Percentiles rank a stretch among this genome's conserved stretches.
These are phyloP conservation scores for Annulohypoxylon stygium DNA, from an alignment of 495 filamentous ascomycete genomes.

Conservation along the genomic window DNA sequence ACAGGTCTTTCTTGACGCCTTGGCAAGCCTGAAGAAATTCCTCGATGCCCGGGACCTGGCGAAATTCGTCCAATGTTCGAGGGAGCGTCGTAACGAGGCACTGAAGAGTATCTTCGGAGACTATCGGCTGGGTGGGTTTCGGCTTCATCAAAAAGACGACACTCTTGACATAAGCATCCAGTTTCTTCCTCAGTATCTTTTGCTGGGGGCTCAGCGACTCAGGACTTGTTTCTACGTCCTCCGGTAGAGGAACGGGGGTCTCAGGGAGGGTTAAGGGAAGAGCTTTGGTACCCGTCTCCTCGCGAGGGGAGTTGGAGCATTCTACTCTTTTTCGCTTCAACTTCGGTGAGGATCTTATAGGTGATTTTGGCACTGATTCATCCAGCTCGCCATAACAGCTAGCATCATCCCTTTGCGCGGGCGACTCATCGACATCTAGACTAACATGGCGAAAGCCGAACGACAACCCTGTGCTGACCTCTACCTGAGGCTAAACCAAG, in stretches of 20 bases:
- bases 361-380: slow-evolving; percentile 64
- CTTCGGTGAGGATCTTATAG: not conserved
- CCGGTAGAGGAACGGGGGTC: not conserved
- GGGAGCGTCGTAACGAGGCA: slow-evolving; percentile 13
- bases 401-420: slow-evolving; percentile 42
- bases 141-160: slow-evolving; percentile 5
- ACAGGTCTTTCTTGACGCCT: slow-evolving; percentile 5
- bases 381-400: slow-evolving; percentile 70
- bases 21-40: slow-evolving; percentile 8
- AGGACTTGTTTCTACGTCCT: not conserved
- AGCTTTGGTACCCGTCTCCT: not conserved
- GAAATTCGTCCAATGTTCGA: slow-evolving; percentile 23
- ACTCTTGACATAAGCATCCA: slow-evolving; percentile 14
- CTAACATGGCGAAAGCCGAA: not conserved
- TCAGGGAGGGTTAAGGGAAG: not conserved
- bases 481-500: not conserved
- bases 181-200: slow-evolving; percentile 3
- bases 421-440: slow-evolving; percentile 62
- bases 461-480: not conserved
- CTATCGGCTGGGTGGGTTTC: slow-evolving; percentile 14
- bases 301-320: not conserved
- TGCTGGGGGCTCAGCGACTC: not conserved
- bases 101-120: slow-evolving; percentile 18
- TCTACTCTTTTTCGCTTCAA: slow-evolving; percentile 12
- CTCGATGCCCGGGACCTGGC: slow-evolving; percentile 16